Conservation (phyloP, 441 rosid species). For the Erysimum cheiri region DNA sequence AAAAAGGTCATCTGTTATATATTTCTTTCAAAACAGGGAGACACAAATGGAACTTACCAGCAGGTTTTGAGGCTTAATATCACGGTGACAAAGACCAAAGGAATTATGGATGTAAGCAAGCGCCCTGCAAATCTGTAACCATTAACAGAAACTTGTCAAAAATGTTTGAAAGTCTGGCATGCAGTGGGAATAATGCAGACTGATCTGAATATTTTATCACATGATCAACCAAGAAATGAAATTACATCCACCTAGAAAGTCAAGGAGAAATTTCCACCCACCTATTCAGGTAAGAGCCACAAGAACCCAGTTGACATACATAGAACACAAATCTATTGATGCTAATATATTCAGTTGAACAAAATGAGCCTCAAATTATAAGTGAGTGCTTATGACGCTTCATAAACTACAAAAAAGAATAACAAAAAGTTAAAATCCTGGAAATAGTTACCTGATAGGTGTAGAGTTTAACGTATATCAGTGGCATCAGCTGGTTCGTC, state of each 20-base stretch:
- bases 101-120: conserved; percentile 90
- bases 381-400: conserved; percentile 15
- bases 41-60: conserved; percentile 59
- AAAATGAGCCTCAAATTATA: neutral
- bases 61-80: conserved; percentile 97
- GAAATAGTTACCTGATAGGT: conserved; percentile 74
- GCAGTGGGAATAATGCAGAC: conserved; percentile 17
- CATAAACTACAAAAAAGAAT: neutral
- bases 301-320: conserved; percentile 17
- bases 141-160: conserved; percentile 39
- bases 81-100: conserved; percentile 96
- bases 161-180: conserved; percentile 5
- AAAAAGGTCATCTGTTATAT: conserved; percentile 24
- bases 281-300: conserved; percentile 7
- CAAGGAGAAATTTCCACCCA: conserved; percentile 5
- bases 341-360: conserved; percentile 1
- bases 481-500: conserved; percentile 84
- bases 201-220: conserved; percentile 14
- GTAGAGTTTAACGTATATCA: conserved; percentile 93
- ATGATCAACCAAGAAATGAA: conserved; percentile 9
- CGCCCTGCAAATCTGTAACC: conserved; percentile 91
- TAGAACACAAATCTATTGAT: neutral
- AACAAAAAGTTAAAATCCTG: conserved; percentile 8
- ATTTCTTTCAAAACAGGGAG: conserved; percentile 13
- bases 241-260: conserved; percentile 13